These are phyloP conservation scores for Colletotrichum sp. DNA, from an alignment of 2,329 filamentous ascomycete species.

Conservation along the genomic window DNA sequence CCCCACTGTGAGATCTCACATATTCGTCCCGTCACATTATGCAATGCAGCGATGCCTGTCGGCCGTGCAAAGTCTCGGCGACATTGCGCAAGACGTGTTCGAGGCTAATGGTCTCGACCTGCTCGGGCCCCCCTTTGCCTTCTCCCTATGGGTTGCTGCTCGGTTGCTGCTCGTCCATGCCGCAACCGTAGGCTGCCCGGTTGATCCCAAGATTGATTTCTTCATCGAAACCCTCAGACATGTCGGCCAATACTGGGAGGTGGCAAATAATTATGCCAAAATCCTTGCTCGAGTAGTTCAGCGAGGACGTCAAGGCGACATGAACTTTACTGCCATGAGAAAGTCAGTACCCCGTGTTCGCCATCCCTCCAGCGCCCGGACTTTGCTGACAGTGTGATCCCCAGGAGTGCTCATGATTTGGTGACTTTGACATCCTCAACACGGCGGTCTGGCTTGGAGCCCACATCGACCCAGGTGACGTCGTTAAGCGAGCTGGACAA, in stretches of 20 bases:
- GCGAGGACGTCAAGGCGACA: conserved; percentile 37
- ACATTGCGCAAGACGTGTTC: conserved; percentile 47
- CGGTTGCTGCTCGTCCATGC: conserved; percentile 46
- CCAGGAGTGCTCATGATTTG: conserved; percentile 43
- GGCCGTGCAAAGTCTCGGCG: conserved; percentile 47
- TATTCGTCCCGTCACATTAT: conserved; percentile 48
- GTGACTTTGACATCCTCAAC: conserved; percentile 39
- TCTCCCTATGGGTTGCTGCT: conserved; percentile 49
- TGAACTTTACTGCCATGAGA: conserved; percentile 44
- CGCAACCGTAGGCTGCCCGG: conserved; percentile 37
- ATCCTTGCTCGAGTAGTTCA: conserved; percentile 44
- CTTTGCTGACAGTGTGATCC: conserved; percentile 1
- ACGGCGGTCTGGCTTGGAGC: conserved; percentile 41
- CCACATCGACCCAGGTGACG: conserved; percentile 41
- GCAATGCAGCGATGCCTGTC: conserved; percentile 50
- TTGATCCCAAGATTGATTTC: conserved; percentile 46
- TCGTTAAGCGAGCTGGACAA: conserved; percentile 46
- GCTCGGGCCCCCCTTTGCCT: conserved; percentile 47
- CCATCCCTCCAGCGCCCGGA: neutral
- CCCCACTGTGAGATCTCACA: conserved; percentile 41
- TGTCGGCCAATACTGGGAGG: conserved; percentile 49
- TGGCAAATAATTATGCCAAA: conserved; percentile 46
- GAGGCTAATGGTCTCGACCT: conserved; percentile 48
- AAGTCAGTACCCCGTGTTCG: conserved; percentile 31
- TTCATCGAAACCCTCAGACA: conserved; percentile 46